Base-by-base conservation (phyloP, 495 filamentous ascomycete genomes). In the Podospora fimiseda region DNA sequence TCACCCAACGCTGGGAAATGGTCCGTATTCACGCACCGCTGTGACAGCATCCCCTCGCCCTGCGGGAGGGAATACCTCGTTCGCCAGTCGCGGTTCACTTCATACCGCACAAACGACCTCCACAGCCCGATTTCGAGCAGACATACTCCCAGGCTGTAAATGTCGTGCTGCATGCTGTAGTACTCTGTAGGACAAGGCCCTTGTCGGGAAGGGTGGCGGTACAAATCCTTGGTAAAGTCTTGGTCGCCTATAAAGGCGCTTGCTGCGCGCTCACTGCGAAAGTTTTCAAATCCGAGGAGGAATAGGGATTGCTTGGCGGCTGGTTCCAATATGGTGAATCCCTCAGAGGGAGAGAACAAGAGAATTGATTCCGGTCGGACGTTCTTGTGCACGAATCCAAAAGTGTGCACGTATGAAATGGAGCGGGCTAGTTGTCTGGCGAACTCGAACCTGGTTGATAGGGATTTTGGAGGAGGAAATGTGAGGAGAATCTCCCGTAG, bases 141-240 rank as follows among this genome's bases (percentile, higher is more conserved):
- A 51, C 75, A 76, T 8, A 82, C 77, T 0, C 83, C 82, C 11
- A 86, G 68, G 57, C 78, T 81, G 58, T 85, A 84, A 20, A 85
- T 81, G 53, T 85, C 81, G 60, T 83, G 77, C 48, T 81, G 78
- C 76, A 82, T 82, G 1, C 48, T 61, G 51, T 78, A 82, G 6
- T 43, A 33, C 1, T 72, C 64, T 30, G 70, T 52, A 0, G 71
- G 70, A 0, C 37, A 53, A 0, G 59, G 6, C 1, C 79, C 78
- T 39, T 79, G 72, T 0, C 78, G 72, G 0, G 55, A 42, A 5
- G 80, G 80, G 50, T 84, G 80, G 1, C 74, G 73, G 53, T 84
- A 85, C 5, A 84, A 51, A 33, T 79, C 72, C 18, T 66, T 66
- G 39, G 73, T 61, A 72, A 73, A 76, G 23, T 36, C 52, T 3